Evolutionary conservation across 441 rosid species (phyloP), one percentile per base, ranked within the genome.

Genomic region (Adansonia rubrostipa): DNA sequence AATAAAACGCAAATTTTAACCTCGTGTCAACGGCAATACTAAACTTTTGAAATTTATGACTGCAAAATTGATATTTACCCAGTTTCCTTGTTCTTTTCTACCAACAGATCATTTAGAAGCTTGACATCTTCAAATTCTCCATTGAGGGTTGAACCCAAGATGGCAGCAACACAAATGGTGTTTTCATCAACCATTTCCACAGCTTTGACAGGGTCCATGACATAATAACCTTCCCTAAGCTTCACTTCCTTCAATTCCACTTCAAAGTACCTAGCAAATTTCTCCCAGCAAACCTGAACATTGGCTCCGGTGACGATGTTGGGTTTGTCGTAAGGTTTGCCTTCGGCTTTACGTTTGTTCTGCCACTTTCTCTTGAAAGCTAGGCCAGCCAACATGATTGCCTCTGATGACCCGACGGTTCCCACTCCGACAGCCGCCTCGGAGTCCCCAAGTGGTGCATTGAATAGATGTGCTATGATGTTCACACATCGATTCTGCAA

Each of bases 221-320:
- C 98, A 62, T 93, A 95, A 83, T 91, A 93, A 0, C 94, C 97
- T 79, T 95, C 98, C 13, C 87, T 86, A 33, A 95, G 80, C 85
- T 93, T 93, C 84, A 95, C 98, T 82, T 95, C 97, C 86, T 93
- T 95, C 22, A 93, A 85, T 65, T 95, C 98, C 20, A 94, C 98
- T 78, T 93, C 98, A 78, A 94, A 94, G 76, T 94, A 94, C 89
- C 95, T 89, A 0, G 98, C 98, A 51, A 94, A 94, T 85, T 94
- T 94, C 88, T 94, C 96, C 98, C 98, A 95, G 83, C 98, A 95
- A 0, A 94, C 98, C 94, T 93, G 95, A 75, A 93, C 98, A 75
- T 93, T 93, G 85, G 98, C 98, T 44, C 98, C 97, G 0, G 98
- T 93, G 76, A 93, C 97, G 44, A 93, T 93, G 85, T 92, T 93